phyloP scores from a whole-genome alignment of 176 grass and related monocot species.

The Aegilops speltoides region DNA sequence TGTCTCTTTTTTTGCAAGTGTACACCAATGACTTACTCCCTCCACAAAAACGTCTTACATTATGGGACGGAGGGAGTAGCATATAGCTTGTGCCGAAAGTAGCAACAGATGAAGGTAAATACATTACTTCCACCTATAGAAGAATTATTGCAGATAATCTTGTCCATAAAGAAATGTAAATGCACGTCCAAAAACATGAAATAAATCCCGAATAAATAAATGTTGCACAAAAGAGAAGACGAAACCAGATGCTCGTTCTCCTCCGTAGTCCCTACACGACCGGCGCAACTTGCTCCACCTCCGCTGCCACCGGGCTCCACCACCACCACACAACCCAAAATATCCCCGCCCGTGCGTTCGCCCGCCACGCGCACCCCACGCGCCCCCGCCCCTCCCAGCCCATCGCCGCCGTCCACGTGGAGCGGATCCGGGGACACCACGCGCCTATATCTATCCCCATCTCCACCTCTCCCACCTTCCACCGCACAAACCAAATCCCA shows the following conservation, averaged over 20 bases:
- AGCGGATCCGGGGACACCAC: background rate
- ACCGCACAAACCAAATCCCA: background rate
- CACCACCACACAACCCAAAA: background rate
- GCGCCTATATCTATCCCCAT: conserved; percentile 41
- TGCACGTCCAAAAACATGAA: background rate
- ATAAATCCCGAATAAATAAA: background rate
- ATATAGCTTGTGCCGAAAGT: too few relatives aligned
- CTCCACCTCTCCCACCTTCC: background rate
- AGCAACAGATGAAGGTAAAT: too few relatives aligned
- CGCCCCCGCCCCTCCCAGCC: background rate
- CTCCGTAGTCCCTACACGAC: background rate
- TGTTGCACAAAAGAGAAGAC: background rate
- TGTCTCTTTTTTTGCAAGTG: too few relatives aligned
- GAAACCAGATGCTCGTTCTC: background rate
- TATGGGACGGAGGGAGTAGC: too few relatives aligned
- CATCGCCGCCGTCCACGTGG: conserved; percentile 42
- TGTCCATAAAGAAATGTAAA: background rate
- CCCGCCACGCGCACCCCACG: conserved; percentile 45
- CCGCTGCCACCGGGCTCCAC: conserved; percentile 20
- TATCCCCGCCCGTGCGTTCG: background rate
- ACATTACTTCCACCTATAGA: too few relatives aligned
- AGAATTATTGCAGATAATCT: too few relatives aligned
- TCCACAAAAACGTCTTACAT: too few relatives aligned
- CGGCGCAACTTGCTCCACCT: background rate
- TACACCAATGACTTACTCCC: too few relatives aligned